phyloP scores from a whole-genome alignment of 2,329 filamentous ascomycete species.

The Paecilomyces niveus region DNA sequence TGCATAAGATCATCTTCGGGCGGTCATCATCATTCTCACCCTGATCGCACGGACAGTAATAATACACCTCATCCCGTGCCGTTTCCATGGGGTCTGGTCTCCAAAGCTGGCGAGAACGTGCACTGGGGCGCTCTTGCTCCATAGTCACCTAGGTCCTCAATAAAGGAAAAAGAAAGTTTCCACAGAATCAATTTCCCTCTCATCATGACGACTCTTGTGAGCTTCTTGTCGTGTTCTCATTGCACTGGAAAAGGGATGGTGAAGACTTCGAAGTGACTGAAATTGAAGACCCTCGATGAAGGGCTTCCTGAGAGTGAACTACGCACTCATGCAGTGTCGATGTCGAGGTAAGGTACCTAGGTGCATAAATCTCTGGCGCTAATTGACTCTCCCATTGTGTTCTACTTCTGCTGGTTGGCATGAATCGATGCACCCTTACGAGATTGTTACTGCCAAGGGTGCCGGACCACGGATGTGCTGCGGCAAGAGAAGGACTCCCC shows the following conservation, averaged over 20 bases:
- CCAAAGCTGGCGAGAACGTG: neutral
- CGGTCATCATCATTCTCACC: neutral
- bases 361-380: neutral
- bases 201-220: neutral
- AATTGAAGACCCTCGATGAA: neutral
- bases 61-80: neutral
- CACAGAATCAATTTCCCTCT: neutral
- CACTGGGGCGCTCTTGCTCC: neutral
- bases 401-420: neutral
- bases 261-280: neutral
- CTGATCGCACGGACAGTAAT: neutral
- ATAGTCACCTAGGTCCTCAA: neutral
- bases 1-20: neutral
- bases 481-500: neutral
- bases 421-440: neutral
- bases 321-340: neutral
- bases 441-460: neutral
- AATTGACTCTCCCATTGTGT: neutral
- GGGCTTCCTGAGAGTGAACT: neutral
- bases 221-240: neutral
- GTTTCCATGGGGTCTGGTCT: neutral
- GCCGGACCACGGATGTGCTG: neutral
- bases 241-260: neutral
- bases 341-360: neutral
- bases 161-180: neutral